phyloP scores from a whole-genome alignment of 1,139 yeast genomes.

The Arxiozyma slooffiae region DNA sequence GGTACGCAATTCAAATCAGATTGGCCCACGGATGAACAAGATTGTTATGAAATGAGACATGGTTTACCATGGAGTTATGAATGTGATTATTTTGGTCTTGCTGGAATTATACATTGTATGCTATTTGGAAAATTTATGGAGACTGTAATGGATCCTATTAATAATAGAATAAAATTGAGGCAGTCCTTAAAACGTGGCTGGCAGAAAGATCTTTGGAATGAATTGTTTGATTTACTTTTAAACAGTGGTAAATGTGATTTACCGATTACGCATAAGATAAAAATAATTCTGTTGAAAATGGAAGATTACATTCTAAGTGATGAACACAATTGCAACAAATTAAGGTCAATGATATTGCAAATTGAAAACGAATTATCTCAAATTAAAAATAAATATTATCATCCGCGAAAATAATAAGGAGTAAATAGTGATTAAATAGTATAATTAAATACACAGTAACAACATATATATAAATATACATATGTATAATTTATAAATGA shows the following conservation, averaged over 20 bases:
- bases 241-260: constrained; percentile 40
- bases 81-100: constrained; percentile 79
- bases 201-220: constrained; percentile 65
- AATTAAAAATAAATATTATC: constrained; percentile 6
- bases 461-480: not conserved
- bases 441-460: not conserved
- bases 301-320: constrained; percentile 36
- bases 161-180: constrained; percentile 30
- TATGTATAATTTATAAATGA: not conserved
- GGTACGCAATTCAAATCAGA: constrained; percentile 48
- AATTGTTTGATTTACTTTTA: constrained; percentile 52
- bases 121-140: constrained; percentile 59
- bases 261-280: constrained; percentile 38
- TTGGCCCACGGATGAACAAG: constrained; percentile 63
- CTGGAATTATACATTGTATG: constrained; percentile 63
- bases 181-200: constrained; percentile 61
- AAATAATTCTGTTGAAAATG: constrained; percentile 34
- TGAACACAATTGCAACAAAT: constrained; percentile 8
- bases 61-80: constrained; percentile 66
- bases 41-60: constrained; percentile 64
- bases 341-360: constrained; percentile 17
- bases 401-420: not conserved
- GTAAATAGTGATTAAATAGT: not conserved
- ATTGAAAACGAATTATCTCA: constrained; percentile 20
- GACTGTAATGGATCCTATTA: constrained; percentile 21